Evolutionary conservation across 805 yeast species (phyloP), one percentile per base, ranked within the genome.

Genomic region (Cyberlindnera maritima): DNA sequence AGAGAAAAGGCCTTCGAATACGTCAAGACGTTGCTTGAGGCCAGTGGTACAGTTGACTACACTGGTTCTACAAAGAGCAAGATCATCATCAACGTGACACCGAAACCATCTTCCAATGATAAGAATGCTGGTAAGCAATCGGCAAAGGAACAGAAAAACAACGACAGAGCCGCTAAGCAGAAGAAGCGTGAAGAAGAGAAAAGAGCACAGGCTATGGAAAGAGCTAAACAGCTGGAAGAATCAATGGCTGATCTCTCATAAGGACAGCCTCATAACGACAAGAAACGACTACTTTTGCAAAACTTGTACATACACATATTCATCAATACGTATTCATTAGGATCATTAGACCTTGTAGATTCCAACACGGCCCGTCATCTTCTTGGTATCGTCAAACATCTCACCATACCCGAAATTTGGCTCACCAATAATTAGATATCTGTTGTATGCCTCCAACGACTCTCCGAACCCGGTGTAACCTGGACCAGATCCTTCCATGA

Each of bases 381-480:
- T 55, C 11, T 31, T 50, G 4, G 45, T 26, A 21, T 60, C 54
- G 12, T 64, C 52, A 2, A 55, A 41, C 39, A 59, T 28, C 37
- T 67, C 65, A 13, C 63, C 63, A 42, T 64, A 66, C 9, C 72
- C 70, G 45, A 46, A 66, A 19, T 57, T 58, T 8, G 72, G 69
- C 54, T 69, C 65, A 4, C 78, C 76, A 14, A 74, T 63, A 1
- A 70, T 55, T 40, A 76, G 25, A 36, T 46, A 45, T 18, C 56
- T 56, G 9, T 54, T 48, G 26, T 64, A 60, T 0, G 58, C 52
- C 4, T 60, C 69, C 18, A 79, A 31, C 0, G 67, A 48, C 15
- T 61, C 54, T 2, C 82, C 84, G 58, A 75, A 77, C 17, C 74
- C 77, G 8, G 72, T 58, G 39, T 63, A 70, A 21, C 59, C 60